Evolutionary conservation across 164 flowering plant genomes (phyloP), one percentile per base, ranked within the genome.

Genomic region (Buxus sempervirens): DNA sequence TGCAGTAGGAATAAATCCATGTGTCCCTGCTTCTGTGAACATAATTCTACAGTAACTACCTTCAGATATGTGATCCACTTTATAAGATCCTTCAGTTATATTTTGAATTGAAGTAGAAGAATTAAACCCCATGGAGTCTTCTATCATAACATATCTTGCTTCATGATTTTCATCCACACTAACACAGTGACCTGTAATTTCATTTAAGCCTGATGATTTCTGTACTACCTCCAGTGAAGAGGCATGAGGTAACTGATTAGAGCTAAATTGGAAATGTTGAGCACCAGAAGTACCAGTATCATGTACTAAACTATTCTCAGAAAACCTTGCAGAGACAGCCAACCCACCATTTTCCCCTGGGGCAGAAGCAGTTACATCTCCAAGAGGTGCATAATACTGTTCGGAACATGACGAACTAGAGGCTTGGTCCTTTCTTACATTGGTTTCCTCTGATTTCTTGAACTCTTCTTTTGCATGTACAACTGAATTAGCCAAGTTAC

Each of bases 371-470:
- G 73, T 57, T 54, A 71, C 73, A 45, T 86, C 92, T 66, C 80
- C 86, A 45, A 77, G 23, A 55, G 85, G 65, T 14, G 75, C 32
- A 36, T 80, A 75, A 73, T 73, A 79, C 20, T 69, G 80, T 54
- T 81, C 83, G 14, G 88, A 73, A 74, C 75, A 78, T 59, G 79
- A 69, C 64, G 83, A 72, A 63, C 78, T 77, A 27, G 82, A 77
- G 58, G 57, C 73, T 72, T 74, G 83, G 38, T 77, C 76, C 59
- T 74, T 74, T 54, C 63, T 60, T n/a, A 67, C 72, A 77, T 65
- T 45, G 28, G 81, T 70, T 60, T 82, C 83, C 57, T 84, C 84
- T 42, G 67, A 49, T 22, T 62, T 20, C 32, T 49, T 58, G 60
- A 69, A 72, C 32, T 81, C 79, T 58, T 80, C 83, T 42, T 70